Percentiles rank a stretch among this genome's conserved stretches.
Conservation (phyloP, 2,329 filamentous ascomycete species). For the Apiospora koreana region DNA sequence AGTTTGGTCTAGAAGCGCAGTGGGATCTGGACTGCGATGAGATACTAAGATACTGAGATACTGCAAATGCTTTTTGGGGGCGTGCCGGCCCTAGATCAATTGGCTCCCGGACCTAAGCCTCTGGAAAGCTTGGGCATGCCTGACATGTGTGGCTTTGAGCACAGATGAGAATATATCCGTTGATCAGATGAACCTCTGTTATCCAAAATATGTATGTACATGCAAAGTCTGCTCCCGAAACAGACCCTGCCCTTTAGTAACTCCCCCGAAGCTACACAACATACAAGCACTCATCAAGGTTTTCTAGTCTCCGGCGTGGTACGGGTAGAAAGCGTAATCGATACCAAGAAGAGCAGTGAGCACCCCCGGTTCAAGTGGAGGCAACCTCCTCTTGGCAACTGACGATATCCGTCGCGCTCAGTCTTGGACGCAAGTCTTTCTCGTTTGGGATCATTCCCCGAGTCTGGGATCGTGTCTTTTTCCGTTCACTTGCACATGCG, state of each 20-base stretch:
- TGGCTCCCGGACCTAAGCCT: not conserved
- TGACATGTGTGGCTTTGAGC: not conserved
- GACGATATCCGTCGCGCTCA: not conserved
- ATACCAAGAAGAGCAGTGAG: not conserved
- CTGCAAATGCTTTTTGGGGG: no score
- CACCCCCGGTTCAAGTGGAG: not conserved
- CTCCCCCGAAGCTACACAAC: not conserved
- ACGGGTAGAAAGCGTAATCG: not conserved
- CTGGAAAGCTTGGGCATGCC: not conserved
- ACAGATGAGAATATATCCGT: not conserved
- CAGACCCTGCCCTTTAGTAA: not conserved
- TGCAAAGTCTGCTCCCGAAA: not conserved
- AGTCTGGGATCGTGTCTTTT: not conserved
- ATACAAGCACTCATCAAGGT: not conserved
- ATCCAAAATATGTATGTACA: not conserved
- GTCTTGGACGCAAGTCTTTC: not conserved
- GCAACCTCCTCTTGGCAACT: not conserved
- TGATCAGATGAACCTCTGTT: not conserved
- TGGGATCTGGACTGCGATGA: not conserved
- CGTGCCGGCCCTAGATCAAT: not conserved
- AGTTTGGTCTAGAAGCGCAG: not conserved
- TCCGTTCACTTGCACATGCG: not conserved
- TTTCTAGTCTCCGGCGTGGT: not conserved
- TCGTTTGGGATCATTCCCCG: not conserved
- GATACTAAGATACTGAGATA: no score